Conservation (phyloP, 176 grass and related monocot genomes). For the Otatea glauca region DNA sequence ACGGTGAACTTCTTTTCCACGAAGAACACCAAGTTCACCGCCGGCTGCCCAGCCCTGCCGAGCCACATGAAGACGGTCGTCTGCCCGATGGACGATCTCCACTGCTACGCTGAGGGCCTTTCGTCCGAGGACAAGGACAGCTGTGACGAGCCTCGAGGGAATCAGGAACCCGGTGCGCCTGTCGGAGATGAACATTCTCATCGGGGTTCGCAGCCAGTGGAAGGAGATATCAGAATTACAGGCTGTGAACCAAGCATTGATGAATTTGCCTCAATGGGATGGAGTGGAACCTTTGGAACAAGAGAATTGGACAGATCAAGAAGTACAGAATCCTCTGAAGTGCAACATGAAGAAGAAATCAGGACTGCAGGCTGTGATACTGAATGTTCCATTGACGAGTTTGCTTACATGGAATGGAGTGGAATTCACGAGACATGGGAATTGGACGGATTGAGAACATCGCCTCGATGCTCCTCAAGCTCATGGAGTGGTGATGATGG, state of each 20-base stretch:
- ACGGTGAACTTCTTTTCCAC: constrained; percentile 96
- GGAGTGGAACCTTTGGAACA: not conserved
- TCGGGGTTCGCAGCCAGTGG: constrained; percentile 1
- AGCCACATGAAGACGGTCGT: constrained; percentile 68
- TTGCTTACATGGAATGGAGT: constrained; percentile 8
- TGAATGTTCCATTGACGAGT: constrained; percentile 35
- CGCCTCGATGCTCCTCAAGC: constrained; percentile 25
- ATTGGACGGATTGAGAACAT: not conserved
- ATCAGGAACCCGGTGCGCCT: constrained; percentile 10
- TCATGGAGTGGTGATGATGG: not conserved
- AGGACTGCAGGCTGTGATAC: not conserved
- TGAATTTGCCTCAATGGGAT: not conserved
- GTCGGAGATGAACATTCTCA: not conserved
- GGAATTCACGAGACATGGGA: not conserved
- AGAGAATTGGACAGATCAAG: not conserved
- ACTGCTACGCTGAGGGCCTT: constrained; percentile 40
- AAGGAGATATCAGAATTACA: not conserved
- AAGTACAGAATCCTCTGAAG: not conserved
- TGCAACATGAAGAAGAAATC: not conserved
- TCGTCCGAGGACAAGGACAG: constrained; percentile 24
- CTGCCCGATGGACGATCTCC: constrained; percentile 75
- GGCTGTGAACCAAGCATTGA: not conserved
- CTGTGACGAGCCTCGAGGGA: not conserved
- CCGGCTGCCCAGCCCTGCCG: constrained; percentile 64
- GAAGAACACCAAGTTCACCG: constrained; percentile 67